Evolutionary conservation across 345 rosid species (phyloP).

Genomic region (Acer negundo): DNA sequence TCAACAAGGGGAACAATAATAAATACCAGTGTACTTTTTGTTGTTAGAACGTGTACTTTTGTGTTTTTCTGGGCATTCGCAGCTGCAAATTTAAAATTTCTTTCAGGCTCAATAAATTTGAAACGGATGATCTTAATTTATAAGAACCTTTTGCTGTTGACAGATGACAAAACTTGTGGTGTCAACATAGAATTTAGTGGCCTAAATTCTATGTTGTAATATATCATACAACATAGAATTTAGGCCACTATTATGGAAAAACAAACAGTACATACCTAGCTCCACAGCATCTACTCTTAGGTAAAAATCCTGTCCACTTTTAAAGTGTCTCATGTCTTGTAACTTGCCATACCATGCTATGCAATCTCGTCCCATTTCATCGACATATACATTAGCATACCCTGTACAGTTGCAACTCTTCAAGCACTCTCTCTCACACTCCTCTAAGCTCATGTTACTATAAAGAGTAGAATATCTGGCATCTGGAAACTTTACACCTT

Average conservation of each 20-base stretch:
- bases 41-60: neutral
- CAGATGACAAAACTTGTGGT: too few relatives aligned
- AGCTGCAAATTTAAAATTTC: too few relatives aligned
- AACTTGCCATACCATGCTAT: neutral
- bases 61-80: too few relatives aligned
- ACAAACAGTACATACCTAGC: neutral
- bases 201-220: too few relatives aligned
- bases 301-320: constrained; percentile 9
- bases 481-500: too few relatives aligned
- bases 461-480: too few relatives aligned
- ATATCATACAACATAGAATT: neutral
- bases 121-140: too few relatives aligned
- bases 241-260: too few relatives aligned
- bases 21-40: neutral
- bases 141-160: too few relatives aligned
- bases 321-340: neutral
- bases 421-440: neutral
- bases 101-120: too few relatives aligned
- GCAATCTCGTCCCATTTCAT: neutral
- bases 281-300: constrained; percentile 10
- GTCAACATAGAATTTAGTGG: too few relatives aligned
- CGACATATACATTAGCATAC: neutral
- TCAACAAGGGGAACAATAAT: neutral
- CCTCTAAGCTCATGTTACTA: too few relatives aligned
- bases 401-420: constrained; percentile 4